phyloP scores from a whole-genome alignment of 306 rosid genomes.

The Oemleria cerasiformis region DNA sequence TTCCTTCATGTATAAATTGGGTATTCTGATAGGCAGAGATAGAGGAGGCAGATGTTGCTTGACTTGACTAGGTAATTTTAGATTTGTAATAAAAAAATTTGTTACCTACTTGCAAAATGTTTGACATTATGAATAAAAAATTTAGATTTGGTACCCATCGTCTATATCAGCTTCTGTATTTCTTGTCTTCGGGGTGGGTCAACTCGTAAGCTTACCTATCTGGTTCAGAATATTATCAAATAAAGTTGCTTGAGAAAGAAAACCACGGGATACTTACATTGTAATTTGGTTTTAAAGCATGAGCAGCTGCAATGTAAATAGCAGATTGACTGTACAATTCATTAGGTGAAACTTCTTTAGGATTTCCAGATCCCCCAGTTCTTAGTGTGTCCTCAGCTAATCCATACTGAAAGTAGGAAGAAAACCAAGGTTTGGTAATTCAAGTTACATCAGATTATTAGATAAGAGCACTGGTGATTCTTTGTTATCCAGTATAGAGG shows the following conservation, averaged over 20 bases:
- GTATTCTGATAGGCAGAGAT: neutral
- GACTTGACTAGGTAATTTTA: too few species aligned
- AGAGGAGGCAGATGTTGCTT: too few species aligned
- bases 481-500: slow-evolving; percentile 1
- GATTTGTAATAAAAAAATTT: too few species aligned
- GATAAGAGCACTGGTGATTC: slow-evolving; percentile 19
- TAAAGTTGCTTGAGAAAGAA: slow-evolving; percentile 18
- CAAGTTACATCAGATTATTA: slow-evolving; percentile 13
- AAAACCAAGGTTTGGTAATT: slow-evolving; percentile 13
- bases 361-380: slow-evolving; percentile 64
- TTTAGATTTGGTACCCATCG: too few species aligned
- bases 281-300: slow-evolving; percentile 92
- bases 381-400: slow-evolving; percentile 97
- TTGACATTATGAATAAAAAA: too few species aligned
- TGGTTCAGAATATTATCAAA: neutral
- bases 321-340: slow-evolving; percentile 99
- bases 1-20: neutral
- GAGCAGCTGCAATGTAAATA: slow-evolving; percentile 97
- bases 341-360: slow-evolving; percentile 82
- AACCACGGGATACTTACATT: slow-evolving; percentile 49
- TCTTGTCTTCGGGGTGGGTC: too few species aligned
- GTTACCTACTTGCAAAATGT: too few species aligned
- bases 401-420: slow-evolving; percentile 67
- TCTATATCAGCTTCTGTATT: too few species aligned
- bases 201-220: too few species aligned